phyloP scores from a whole-genome alignment of 2,329 filamentous ascomycete species.

The Sporothrix brunneoviolacea region DNA sequence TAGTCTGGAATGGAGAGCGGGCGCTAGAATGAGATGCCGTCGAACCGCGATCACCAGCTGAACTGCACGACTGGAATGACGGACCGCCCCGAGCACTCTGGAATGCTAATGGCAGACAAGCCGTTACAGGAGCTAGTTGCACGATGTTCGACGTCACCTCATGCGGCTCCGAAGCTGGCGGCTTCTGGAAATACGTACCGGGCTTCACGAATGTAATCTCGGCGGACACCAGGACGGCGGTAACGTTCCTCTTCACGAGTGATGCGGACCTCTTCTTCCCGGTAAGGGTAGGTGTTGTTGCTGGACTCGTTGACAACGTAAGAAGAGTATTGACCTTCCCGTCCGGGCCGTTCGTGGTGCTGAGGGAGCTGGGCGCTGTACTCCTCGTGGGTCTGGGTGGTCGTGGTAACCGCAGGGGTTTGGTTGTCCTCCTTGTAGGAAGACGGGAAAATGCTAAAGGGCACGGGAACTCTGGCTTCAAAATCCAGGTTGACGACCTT shows the following conservation, averaged over 20 bases:
- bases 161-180: no score
- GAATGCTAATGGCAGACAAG: background rate
- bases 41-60: background rate
- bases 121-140: background rate
- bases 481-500: constrained; percentile 98
- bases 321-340: constrained; percentile 90
- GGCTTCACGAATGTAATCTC: constrained; percentile 48
- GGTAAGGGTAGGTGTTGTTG: constrained; percentile 36
- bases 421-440: constrained; percentile 29
- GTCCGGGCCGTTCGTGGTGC: constrained; percentile 74
- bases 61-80: constrained; percentile 11
- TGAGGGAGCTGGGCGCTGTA: constrained; percentile 69
- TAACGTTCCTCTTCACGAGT: constrained; percentile 71
- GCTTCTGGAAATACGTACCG: constrained; percentile 31
- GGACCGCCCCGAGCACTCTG: constrained; percentile 7
- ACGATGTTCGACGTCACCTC: background rate
- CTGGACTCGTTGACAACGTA: constrained; percentile 30
- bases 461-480: constrained; percentile 98
- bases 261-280: constrained; percentile 78
- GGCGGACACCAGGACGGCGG: constrained; percentile 62
- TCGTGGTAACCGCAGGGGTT: constrained; percentile 18
- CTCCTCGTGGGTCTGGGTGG: constrained; percentile 72
- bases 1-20: no score
- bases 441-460: constrained; percentile 98
- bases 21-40: no score